These are phyloP conservation scores for Kwoniella dejecticola DNA, from an alignment of 768 basidiomycete genomes.

Conservation along the genomic window DNA sequence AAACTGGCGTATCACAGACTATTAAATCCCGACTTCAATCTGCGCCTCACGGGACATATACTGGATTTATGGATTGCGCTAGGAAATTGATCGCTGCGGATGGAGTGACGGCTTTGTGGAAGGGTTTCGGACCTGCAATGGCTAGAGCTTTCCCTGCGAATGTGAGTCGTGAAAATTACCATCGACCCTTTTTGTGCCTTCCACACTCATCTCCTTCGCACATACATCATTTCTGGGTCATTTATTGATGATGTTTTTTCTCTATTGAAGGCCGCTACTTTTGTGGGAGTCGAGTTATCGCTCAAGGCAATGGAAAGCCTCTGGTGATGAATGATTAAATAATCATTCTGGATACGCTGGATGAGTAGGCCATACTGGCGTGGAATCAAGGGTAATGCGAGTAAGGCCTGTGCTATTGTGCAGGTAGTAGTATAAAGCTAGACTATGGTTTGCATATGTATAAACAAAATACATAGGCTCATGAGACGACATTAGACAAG, in stretches of 20 bases:
- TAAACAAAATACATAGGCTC: too few species aligned
- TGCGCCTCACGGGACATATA: slow-evolving; percentile 96
- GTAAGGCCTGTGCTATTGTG: too few species aligned
- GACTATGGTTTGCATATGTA: too few species aligned
- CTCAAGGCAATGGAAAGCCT: slow-evolving; percentile 76
- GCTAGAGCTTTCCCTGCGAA: slow-evolving; percentile 92
- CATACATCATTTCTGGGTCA: too few species aligned
- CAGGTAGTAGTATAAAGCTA: too few species aligned
- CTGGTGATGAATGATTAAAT: too few species aligned
- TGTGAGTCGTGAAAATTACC: slow-evolving; percentile 64
- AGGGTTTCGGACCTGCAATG: slow-evolving; percentile 98
- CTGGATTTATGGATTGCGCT: slow-evolving; percentile 87
- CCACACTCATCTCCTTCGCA: too few species aligned
- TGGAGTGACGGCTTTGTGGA: slow-evolving; percentile 86
- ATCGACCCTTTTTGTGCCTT: slow-evolving; percentile 58
- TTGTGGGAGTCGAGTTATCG: slow-evolving; percentile 85
- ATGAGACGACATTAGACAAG: too few species aligned
- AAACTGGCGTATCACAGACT: slow-evolving; percentile 63
- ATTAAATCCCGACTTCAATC: slow-evolving; percentile 94
- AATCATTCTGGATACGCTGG: neutral
- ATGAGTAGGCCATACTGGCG: neutral
- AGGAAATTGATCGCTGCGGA: slow-evolving; percentile 87
- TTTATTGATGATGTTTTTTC: too few species aligned
- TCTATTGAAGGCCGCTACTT: slow-evolving; percentile 34
- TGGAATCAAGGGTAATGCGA: too few species aligned